phyloP scores from a whole-genome alignment of 208 protist species.

The Vickermania ingenoplastis region DNA sequence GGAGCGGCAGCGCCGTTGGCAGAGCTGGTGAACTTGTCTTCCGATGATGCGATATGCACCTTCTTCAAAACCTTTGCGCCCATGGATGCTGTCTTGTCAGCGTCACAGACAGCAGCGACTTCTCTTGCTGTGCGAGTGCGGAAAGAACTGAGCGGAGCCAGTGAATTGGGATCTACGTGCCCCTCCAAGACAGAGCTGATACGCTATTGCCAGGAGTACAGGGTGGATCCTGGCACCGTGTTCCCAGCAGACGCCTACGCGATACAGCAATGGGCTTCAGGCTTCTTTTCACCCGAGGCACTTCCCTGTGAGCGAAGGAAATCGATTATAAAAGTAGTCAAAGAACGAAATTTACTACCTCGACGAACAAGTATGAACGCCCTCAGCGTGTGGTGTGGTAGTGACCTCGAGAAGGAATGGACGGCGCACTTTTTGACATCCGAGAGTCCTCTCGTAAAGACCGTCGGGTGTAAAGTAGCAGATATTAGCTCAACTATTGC shows the following conservation, averaged over 20 bases:
- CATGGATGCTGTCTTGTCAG: conserved; percentile 33
- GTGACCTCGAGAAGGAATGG: conserved; percentile 58
- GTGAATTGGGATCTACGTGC: too few relatives aligned
- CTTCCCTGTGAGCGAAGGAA: conserved; percentile 18
- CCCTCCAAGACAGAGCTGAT: not conserved
- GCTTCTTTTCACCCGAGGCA: conserved; percentile 11
- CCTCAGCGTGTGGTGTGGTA: conserved; percentile 46
- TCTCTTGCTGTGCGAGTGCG: conserved; percentile 41
- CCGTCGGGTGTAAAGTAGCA: not conserved
- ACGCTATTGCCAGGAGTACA: not conserved
- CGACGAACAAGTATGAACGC: conserved; percentile 38
- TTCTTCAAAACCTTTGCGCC: conserved; percentile 47
- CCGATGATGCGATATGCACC: conserved; percentile 21
- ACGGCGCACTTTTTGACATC: conserved; percentile 8
- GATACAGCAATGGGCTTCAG: conserved; percentile 21
- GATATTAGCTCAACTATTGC: not conserved
- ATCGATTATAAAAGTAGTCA: conserved; percentile 17
- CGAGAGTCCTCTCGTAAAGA: not conserved
- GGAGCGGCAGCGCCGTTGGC: conserved; percentile 27
- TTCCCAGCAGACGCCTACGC: conserved; percentile 21
- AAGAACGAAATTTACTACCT: conserved; percentile 25
- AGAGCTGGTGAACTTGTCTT: conserved; percentile 32
- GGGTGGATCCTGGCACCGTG: conserved; percentile 15
- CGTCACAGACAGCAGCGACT: conserved; percentile 53
- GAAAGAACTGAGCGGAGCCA: conserved; percentile 5